A percentile compares a stretch with the other conserved stretches of the same genome.
These are phyloP conservation scores for Obelidium mucronatum DNA, from an alignment of 192 early-diverging fungal genomes.

Conservation along the genomic window DNA sequence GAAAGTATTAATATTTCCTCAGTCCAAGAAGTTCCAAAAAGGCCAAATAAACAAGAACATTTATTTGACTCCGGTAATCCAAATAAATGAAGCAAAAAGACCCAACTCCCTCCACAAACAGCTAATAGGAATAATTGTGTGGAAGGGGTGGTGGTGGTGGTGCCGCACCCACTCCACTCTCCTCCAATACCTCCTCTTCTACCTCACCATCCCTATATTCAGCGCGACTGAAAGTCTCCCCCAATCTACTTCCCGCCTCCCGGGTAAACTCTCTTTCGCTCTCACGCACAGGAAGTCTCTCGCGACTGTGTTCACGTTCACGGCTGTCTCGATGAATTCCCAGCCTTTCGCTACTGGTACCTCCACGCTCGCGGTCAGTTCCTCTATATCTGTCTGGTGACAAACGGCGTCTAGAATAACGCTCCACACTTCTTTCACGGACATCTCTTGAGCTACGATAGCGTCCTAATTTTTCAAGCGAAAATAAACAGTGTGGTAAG, in stretches of 20 bases:
- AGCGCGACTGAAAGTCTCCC: background rate
- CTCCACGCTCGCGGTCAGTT: conserved; percentile 50
- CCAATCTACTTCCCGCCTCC: background rate
- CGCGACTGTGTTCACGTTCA: background rate
- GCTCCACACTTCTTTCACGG: conserved; percentile 14
- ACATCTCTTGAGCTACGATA: conserved; percentile 39
- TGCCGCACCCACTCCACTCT: too few relatives aligned
- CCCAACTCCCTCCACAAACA: too few relatives aligned
- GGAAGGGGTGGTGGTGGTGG: too few relatives aligned
- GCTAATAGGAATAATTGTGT: too few relatives aligned
- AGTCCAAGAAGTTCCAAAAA: too few relatives aligned
- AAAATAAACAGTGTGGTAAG: background rate
- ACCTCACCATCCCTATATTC: background rate
- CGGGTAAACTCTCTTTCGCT: too few relatives aligned
- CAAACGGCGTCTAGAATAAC: conserved; percentile 22
- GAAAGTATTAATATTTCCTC: too few relatives aligned
- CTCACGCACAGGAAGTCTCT: too few relatives aligned
- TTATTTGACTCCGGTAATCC: too few relatives aligned
- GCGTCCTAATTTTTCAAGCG: conserved; percentile 21
- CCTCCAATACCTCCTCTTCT: background rate
- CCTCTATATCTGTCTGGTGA: background rate
- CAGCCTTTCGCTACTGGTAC: conserved; percentile 16
- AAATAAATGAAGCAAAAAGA: too few relatives aligned
- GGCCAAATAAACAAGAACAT: too few relatives aligned
- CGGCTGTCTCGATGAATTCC: conserved; percentile 2